Evolutionary conservation across 2,329 filamentous ascomycete species (phyloP), one percentile per base, ranked within the genome.

Genomic region (Diaporthe vexans): DNA sequence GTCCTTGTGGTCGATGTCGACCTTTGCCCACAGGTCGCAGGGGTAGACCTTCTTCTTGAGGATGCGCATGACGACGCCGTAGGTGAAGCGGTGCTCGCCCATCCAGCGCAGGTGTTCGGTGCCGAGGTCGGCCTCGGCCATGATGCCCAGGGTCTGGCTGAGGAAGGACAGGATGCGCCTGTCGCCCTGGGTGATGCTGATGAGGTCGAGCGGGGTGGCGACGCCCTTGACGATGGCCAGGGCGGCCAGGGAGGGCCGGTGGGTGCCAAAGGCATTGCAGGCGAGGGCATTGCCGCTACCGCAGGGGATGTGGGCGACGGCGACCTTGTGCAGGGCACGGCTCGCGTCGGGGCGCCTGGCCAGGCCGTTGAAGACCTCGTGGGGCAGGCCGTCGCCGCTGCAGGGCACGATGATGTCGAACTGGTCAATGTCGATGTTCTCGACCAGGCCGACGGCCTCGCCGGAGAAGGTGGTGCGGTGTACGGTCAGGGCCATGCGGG

Each of bases 81-180:
- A 93, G 0, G 94, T 95, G 79, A 99, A 99, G 71, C 97, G 91
- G 40, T 91, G 88, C 63, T 90, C 89, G 24, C 97, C 97, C 93
- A 99, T 95, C 95, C 96, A 98, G 57, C 97, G 92, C 76, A 98
- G 84, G 80, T 97, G 87, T 79, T 99, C 97, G 0, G 97, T 99
- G 3, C 91, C 95, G 17, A 99, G 87, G 82, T 99, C 97, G 65
- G 90, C 90, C 80, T 98, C 97, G 1, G 97, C 97, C 51, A 98
- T 91, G 75, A 98, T 94, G 29, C 97, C 97, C 35, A 98, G 89
- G 0, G 94, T 90, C 82, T 98, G 97, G 13, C 95, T 98, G 57
- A 98, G 88, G 84, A 98, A 98, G 24, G 95, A 98, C 35, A 98
- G 86, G 7, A 88, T 92, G 71, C 94, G 91, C 29, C 86, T 88